Evolutionary conservation across 2,329 filamentous ascomycete species (phyloP).

Genomic region (Rutstroemia sp.): DNA sequence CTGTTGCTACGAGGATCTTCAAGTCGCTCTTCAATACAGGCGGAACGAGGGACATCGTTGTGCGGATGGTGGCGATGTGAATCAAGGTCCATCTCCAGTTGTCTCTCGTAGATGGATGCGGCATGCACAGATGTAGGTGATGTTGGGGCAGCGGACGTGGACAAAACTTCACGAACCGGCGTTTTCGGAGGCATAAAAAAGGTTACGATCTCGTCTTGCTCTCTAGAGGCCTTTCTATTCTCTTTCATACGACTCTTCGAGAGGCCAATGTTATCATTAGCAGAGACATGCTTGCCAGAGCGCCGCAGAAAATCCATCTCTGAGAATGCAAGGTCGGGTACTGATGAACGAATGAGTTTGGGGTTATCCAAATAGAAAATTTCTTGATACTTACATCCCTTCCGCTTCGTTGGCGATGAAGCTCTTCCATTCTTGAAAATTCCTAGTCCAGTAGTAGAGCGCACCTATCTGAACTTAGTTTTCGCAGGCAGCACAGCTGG

Average conservation of each 20-base stretch:
- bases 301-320: constrained; percentile 39
- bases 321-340: constrained; percentile 46
- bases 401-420: constrained; percentile 29
- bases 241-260: constrained; percentile 23
- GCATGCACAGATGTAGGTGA: not conserved
- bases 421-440: constrained; percentile 39
- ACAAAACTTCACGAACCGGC: constrained; percentile 11
- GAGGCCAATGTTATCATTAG: constrained; percentile 23
- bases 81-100: not conserved
- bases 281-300: constrained; percentile 12
- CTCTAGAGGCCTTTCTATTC: constrained; percentile 14
- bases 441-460: constrained; percentile 33
- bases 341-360: constrained; percentile 28
- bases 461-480: constrained; percentile 29
- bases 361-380: not conserved
- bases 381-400: constrained; percentile 31
- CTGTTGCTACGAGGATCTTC: not conserved
- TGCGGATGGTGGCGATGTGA: not conserved
- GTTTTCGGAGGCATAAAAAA: constrained; percentile 23
- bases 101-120: constrained; percentile 1
- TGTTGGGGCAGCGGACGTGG: constrained; percentile 2
- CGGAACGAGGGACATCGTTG: too few species aligned
- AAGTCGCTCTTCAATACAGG: too few species aligned
- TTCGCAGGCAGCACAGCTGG: not conserved
- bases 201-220: constrained; percentile 23